phyloP scores from a whole-genome alignment of 2,329 filamentous ascomycete genomes.

The Colletotrichum sp. region DNA sequence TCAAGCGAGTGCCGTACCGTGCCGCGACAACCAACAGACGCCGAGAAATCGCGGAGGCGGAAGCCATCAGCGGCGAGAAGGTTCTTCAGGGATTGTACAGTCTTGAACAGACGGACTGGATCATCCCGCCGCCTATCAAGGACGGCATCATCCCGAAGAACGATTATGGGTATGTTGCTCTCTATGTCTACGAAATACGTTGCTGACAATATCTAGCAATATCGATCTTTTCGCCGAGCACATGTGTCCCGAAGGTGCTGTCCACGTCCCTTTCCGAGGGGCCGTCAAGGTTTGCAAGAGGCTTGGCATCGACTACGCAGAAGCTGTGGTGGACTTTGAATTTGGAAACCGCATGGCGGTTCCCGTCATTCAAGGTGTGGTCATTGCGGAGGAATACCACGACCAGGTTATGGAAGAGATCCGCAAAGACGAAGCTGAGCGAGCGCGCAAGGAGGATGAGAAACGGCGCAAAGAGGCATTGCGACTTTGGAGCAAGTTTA shows the following conservation, averaged over 20 bases:
- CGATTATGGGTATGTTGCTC: slow-evolving; percentile 67
- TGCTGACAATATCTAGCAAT: slow-evolving; percentile 55
- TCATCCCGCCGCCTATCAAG: slow-evolving; percentile 85
- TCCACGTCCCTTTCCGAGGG: slow-evolving; percentile 81
- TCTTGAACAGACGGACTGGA: slow-evolving; percentile 89
- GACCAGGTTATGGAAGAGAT: slow-evolving; percentile 79
- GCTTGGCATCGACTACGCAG: slow-evolving; percentile 85
- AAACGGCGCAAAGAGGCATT: slow-evolving; percentile 79
- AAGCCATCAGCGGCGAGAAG: slow-evolving; percentile 81
- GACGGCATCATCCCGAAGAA: slow-evolving; percentile 93
- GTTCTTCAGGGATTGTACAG: slow-evolving; percentile 87
- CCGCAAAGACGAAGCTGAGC: slow-evolving; percentile 77
- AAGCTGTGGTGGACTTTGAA: slow-evolving; percentile 95
- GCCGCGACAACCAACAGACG: slow-evolving; percentile 88
- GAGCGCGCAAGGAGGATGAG: slow-evolving; percentile 78
- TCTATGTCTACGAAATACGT: background rate
- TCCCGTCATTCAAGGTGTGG: slow-evolving; percentile 88
- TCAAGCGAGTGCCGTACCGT: slow-evolving; percentile 89
- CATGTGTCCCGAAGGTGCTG: slow-evolving; percentile 84
- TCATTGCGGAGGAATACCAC: slow-evolving; percentile 82
- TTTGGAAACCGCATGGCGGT: slow-evolving; percentile 95
- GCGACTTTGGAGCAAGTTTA: slow-evolving; percentile 82
- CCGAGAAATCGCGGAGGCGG: slow-evolving; percentile 85
- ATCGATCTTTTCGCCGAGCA: slow-evolving; percentile 94
- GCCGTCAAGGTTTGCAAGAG: slow-evolving; percentile 82